A percentile compares a stretch with the other conserved stretches of the same genome.
Conservation (phyloP, 805 yeast genomes). For the Jamesozyma lodderae region DNA sequence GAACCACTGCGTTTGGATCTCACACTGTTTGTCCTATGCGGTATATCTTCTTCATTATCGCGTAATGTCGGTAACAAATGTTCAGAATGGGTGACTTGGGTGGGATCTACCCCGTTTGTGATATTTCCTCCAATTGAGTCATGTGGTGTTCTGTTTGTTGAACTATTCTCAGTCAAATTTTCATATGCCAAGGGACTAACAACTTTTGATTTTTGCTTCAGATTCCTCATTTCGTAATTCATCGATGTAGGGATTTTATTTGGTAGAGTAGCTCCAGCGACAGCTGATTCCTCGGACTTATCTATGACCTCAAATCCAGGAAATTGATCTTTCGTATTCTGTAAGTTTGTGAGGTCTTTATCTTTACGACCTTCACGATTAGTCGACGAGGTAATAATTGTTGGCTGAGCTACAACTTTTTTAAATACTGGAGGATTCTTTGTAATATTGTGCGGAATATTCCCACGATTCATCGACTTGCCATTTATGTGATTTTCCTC, state of each 20-base stretch:
- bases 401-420: neutral
- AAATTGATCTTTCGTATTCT: neutral
- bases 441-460: neutral
- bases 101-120: neutral
- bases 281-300: neutral
- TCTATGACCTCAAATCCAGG: neutral
- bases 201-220: too few species aligned
- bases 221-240: slow-evolving; percentile 17
- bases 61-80: slow-evolving; percentile 1
- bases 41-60: neutral
- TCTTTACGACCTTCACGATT: neutral
- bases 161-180: too few species aligned
- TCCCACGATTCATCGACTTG: neutral
- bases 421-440: neutral
- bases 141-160: too few species aligned
- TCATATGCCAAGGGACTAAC: too few species aligned
- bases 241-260: slow-evolving; percentile 26
- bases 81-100: neutral
- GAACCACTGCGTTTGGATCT: neutral
- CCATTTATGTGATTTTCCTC: too few species aligned
- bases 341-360: neutral
- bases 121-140: too few species aligned
- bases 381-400: too few species aligned
- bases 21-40: neutral
- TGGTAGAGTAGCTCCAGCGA: slow-evolving; percentile 29